Conservation (phyloP, 2,329 filamentous ascomycete species). For the Aspergillus transmontanensis region DNA sequence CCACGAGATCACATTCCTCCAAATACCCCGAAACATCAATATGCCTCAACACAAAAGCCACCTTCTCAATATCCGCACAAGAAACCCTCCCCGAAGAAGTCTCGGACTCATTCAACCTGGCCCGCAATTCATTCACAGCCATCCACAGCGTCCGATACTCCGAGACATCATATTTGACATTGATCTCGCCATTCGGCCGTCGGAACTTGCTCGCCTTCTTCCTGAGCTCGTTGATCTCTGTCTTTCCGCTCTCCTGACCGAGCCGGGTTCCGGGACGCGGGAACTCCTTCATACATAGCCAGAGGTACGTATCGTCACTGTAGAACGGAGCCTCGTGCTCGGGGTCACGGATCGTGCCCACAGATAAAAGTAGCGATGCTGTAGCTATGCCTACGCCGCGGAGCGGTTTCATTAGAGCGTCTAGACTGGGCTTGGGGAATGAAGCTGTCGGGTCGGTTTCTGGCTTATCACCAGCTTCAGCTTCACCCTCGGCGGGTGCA, state of each 20-base stretch:
- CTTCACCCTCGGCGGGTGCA: conserved; percentile 6
- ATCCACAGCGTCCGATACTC: conserved; percentile 42
- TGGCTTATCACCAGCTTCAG: neutral
- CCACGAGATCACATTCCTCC: neutral
- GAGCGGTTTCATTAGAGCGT: conserved; percentile 36
- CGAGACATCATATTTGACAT: conserved; percentile 44
- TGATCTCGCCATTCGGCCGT: conserved; percentile 29
- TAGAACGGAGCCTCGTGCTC: conserved; percentile 41
- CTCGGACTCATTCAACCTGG: conserved; percentile 18
- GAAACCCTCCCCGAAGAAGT: conserved; percentile 24
- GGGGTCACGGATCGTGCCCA: conserved; percentile 23
- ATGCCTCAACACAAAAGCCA: conserved; percentile 41
- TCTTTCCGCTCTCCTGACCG: neutral
- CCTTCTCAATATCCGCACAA: conserved; percentile 38
- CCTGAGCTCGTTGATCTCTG: conserved; percentile 6
- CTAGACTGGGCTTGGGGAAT: conserved; percentile 36
- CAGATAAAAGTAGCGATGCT: conserved; percentile 44
- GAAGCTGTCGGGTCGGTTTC: neutral
- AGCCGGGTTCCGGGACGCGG: conserved; percentile 7
- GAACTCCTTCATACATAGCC: conserved; percentile 36
- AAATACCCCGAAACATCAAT: conserved; percentile 30
- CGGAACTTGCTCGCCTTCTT: conserved; percentile 5
- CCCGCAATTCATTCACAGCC: conserved; percentile 24
- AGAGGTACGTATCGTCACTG: conserved; percentile 46
- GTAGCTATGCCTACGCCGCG: conserved; percentile 48